phyloP scores from a whole-genome alignment of 352 stramenopile genomes.

The Phytophthora pseudosyringae region DNA sequence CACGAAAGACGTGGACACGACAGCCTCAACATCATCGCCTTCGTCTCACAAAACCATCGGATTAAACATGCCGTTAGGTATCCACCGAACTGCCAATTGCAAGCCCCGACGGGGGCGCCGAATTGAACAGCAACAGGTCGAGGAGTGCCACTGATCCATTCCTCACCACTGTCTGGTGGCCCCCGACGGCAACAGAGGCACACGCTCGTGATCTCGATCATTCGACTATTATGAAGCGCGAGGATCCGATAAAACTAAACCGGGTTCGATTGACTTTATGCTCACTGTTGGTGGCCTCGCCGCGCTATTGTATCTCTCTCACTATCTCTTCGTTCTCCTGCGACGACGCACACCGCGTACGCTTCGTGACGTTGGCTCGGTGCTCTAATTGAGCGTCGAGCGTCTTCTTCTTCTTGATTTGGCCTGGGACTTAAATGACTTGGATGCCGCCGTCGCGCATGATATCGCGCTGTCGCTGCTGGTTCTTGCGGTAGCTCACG shows the following conservation, averaged over 20 bases:
- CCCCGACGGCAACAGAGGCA: no score
- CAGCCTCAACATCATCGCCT: background rate
- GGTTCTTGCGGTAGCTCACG: constrained; percentile 80
- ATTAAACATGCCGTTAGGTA: constrained; percentile 10
- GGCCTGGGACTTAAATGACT: constrained; percentile 34
- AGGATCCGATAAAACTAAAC: constrained; percentile 25
- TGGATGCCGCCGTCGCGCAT: constrained; percentile 63
- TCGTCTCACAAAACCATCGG: constrained; percentile 2
- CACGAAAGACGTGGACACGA: background rate
- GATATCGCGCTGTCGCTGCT: constrained; percentile 73
- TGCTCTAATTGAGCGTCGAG: constrained; percentile 26
- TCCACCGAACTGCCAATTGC: constrained; percentile 9
- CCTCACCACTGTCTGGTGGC: constrained; percentile 9
- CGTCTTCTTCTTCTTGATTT: constrained; percentile 8
- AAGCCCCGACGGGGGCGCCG: background rate
- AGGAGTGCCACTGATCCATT: constrained; percentile 2
- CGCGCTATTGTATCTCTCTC: constrained; percentile 12
- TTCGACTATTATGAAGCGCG: background rate
- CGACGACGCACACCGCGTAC: constrained; percentile 16
- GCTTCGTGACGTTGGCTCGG: constrained; percentile 24
- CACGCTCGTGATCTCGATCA: background rate
- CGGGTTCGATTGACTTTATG: constrained; percentile 31
- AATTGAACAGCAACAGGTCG: constrained; percentile 21
- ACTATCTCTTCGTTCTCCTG: constrained; percentile 5
- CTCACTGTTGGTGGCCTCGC: constrained; percentile 16